Evolutionary conservation across 306 rosid species (phyloP).

Genomic region (Dalbergia oliveri): DNA sequence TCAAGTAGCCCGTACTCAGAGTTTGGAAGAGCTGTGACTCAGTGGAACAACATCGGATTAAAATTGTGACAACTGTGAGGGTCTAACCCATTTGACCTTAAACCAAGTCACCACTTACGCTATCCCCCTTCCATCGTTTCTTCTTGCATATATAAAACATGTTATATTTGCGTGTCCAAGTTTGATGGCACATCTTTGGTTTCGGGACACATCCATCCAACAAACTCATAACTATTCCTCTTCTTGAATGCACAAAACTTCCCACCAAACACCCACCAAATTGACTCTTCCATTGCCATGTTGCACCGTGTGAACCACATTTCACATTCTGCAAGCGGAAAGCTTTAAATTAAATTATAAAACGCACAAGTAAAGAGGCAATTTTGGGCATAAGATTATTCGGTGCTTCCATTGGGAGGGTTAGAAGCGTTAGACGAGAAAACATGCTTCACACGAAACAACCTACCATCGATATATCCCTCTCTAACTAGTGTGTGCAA

Average conservation of each 20-base stretch:
- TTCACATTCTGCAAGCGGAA: constrained; percentile 16
- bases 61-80: not conserved
- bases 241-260: constrained; percentile 46
- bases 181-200: not conserved
- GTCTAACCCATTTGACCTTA: not conserved
- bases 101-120: constrained; percentile 33
- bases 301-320: constrained; percentile 29
- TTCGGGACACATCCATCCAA: constrained; percentile 42
- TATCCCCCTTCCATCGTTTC: not conserved
- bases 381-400: constrained; percentile 40
- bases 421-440: constrained; percentile 44
- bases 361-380: not conserved
- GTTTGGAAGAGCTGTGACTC: not conserved
- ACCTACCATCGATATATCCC: not conserved
- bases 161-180: constrained; percentile 27
- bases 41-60: not conserved
- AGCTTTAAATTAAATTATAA: not conserved
- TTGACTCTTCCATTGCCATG: constrained; percentile 38
- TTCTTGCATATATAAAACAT: not conserved
- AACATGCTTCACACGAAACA: constrained; percentile 44
- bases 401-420: not conserved
- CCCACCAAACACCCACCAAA: constrained; percentile 53
- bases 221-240: constrained; percentile 40
- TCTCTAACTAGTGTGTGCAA: too few relatives aligned
- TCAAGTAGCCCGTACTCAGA: not conserved